Percentiles rank a stretch among this genome's conserved stretches.
Evolutionary conservation across 2,329 filamentous ascomycete species (phyloP).

Genomic region (Diplodia scrobiculata): DNA sequence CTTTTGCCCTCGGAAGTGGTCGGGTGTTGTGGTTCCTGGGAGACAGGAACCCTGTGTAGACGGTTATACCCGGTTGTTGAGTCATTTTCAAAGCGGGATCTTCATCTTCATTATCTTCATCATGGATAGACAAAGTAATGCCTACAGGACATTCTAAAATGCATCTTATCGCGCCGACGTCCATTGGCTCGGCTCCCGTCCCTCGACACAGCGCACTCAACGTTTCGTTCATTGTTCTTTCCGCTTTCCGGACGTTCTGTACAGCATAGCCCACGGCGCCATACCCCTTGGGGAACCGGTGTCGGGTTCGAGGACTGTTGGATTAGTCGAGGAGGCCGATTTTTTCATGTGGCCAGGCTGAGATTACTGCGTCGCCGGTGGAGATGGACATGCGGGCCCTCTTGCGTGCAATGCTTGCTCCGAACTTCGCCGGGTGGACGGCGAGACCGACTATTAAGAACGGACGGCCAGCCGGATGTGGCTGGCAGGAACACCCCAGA

Average conservation of each 20-base stretch:
- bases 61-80: constrained; percentile 21
- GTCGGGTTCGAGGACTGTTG: constrained; percentile 13
- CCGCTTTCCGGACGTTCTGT: neutral
- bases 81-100: constrained; percentile 7
- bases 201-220: neutral
- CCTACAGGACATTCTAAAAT: constrained; percentile 17
- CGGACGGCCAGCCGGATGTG: constrained; percentile 1
- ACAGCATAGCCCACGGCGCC: constrained; percentile 1
- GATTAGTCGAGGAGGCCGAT: constrained; percentile 12
- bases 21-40: constrained; percentile 14
- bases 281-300: constrained; percentile 21
- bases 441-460: neutral
- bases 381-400: constrained; percentile 25
- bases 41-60: constrained; percentile 14
- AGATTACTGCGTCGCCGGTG: constrained; percentile 20
- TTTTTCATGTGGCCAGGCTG: constrained; percentile 3
- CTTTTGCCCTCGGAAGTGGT: constrained; percentile 19
- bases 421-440: constrained; percentile 24
- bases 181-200: neutral
- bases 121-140: constrained; percentile 24
- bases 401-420: constrained; percentile 28
- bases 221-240: constrained; percentile 1
- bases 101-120: neutral
- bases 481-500: neutral
- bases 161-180: neutral